Base-by-base conservation (phyloP, 78 protist species). In the Chrysochromulina parva region DNA sequence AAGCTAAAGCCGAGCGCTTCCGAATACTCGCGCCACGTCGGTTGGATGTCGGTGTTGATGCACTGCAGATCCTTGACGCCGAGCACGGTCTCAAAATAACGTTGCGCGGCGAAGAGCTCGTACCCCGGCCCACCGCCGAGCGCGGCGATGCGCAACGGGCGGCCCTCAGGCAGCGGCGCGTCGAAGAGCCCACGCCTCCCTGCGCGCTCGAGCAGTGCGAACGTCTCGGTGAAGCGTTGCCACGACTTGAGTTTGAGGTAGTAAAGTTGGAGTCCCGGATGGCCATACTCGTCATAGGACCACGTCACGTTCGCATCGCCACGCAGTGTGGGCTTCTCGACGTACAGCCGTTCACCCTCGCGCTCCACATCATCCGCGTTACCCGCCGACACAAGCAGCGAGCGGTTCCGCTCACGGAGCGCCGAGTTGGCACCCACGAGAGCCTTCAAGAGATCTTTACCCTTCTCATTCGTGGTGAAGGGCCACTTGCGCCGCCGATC, bases 281-380 rank as follows among this genome's bases (percentile, higher is more conserved):
- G 78, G 53, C 78, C 78, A 52, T 69, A 69, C 78, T 69, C 78
- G 53, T 10, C 78, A 10, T 13, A 10, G 53, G 78, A 69, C 78
- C 78, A 69, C 20, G 78, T 69, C 53, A 10, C 78, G 52, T n/a
- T n/a, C 48, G 2, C 22, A 14, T n/a, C 48, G 28, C 76, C 76
- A 13, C 76, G 76, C 50, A 67, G 76, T 48, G 76, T 67, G 50
- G 78, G 78, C 78, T 69, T 69, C 28, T 69, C 78, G 28, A 26
- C 78, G 53, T 69, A 69, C 48, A 69, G 78, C 48, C 78, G 78
- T 52, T 69, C 78, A 17, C 78, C 78, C 78, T 69, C 78, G 28
- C 53, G 53, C 24, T 11, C 28, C 48, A 69, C 19, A 7, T 3
- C 26, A 7, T 1, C 1, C 7, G 78, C 53, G 53, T n/a, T 19